These are phyloP conservation scores for Yamadazyma friedrichii DNA, from an alignment of 1,139 yeast genomes.

Conservation along the genomic window DNA sequence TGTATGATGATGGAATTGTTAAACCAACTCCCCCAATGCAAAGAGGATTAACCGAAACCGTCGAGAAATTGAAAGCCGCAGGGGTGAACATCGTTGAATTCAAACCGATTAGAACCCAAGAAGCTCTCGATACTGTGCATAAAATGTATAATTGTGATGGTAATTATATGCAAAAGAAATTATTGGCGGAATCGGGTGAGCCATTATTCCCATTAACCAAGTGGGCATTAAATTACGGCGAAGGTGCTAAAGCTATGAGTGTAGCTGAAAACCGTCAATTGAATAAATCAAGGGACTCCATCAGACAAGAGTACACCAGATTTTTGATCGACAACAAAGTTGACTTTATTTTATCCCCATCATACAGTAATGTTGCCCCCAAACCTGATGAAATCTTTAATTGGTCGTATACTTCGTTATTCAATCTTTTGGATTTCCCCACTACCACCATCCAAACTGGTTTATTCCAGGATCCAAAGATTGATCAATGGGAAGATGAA, in stretches of 20 bases:
- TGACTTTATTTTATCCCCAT: slow-evolving; percentile 69
- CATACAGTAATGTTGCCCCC: slow-evolving; percentile 73
- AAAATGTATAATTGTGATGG: slow-evolving; percentile 60
- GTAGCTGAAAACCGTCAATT: slow-evolving; percentile 49
- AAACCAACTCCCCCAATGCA: slow-evolving; percentile 57
- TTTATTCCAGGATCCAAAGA: slow-evolving; percentile 50
- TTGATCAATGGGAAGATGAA: slow-evolving; percentile 40
- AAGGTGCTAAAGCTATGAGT: slow-evolving; percentile 46
- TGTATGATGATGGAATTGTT: slow-evolving; percentile 41
- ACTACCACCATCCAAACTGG: slow-evolving; percentile 63
- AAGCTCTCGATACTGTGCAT: slow-evolving; percentile 52
- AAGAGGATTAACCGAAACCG: slow-evolving; percentile 30
- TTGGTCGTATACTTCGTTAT: slow-evolving; percentile 76
- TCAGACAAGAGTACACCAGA: slow-evolving; percentile 55
- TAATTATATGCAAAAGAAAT: slow-evolving; percentile 49
- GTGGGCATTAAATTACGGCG: slow-evolving; percentile 58
- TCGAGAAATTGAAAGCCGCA: slow-evolving; percentile 27
- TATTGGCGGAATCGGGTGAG: slow-evolving; percentile 62
- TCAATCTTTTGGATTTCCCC: slow-evolving; percentile 64
- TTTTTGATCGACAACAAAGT: slow-evolving; percentile 54
- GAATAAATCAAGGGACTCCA: slow-evolving; percentile 48
- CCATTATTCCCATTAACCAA: slow-evolving; percentile 60
- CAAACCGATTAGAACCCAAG: slow-evolving; percentile 49
- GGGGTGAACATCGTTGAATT: slow-evolving; percentile 40
- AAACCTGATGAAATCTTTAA: slow-evolving; percentile 61